Conservation (phyloP, 1,284 basidiomycete genomes). For the Boletus semigastroideus region DNA sequence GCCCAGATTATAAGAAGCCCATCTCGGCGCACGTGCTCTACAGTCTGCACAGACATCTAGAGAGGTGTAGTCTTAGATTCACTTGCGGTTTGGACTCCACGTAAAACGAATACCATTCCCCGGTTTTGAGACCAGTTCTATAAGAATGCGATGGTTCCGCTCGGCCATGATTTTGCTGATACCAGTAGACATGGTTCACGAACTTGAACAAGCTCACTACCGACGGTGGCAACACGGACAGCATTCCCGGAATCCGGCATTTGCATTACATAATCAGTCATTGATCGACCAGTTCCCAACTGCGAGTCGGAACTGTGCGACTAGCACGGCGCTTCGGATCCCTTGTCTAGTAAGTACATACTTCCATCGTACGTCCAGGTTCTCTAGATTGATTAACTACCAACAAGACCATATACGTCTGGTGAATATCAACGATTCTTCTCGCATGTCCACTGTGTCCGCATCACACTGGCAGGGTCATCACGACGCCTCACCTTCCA, state of each 20-base stretch:
- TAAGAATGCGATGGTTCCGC: slow-evolving; percentile 63
- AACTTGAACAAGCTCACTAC: neutral
- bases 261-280: slow-evolving; percentile 19
- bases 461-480: slow-evolving; percentile 12
- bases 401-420: slow-evolving; percentile 17
- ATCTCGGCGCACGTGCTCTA: slow-evolving; percentile 72
- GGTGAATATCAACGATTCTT: neutral
- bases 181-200: slow-evolving; percentile 39
- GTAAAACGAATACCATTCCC: slow-evolving; percentile 63
- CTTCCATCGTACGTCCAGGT: slow-evolving; percentile 1
- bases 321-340: neutral
- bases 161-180: slow-evolving; percentile 60
- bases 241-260: neutral
- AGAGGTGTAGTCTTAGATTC: slow-evolving; percentile 6
- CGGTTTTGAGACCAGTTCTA: slow-evolving; percentile 65
- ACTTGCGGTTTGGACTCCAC: neutral
- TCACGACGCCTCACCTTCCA: slow-evolving; percentile 7
- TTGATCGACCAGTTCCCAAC: slow-evolving; percentile 16
- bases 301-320: too few relatives aligned
- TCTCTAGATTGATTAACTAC: slow-evolving; percentile 7
- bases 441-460: slow-evolving; percentile 15
- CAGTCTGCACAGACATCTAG: slow-evolving; percentile 84
- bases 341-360: neutral
- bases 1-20: slow-evolving; percentile 80
- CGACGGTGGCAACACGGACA: too few relatives aligned